phyloP scores from a whole-genome alignment of 2,329 filamentous ascomycete species.

The Colletotrichum gloeosporioides region DNA sequence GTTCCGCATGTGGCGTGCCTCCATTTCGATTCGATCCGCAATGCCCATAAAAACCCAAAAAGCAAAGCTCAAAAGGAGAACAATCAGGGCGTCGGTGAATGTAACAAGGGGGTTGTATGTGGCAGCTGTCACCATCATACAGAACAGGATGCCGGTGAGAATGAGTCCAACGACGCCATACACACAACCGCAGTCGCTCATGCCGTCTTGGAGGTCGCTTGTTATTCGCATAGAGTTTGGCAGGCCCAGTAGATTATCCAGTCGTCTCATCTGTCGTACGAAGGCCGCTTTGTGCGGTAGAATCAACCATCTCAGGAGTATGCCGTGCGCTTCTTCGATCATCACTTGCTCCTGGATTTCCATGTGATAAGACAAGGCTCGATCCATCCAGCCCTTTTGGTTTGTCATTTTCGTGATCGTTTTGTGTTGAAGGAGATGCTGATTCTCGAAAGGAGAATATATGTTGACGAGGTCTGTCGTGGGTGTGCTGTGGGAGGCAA shows the following conservation, averaged over 20 bases:
- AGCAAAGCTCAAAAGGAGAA: neutral
- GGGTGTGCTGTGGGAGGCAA: neutral
- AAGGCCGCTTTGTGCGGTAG: neutral
- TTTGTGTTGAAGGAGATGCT: neutral
- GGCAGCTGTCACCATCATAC: neutral
- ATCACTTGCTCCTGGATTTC: neutral
- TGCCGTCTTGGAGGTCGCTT: neutral
- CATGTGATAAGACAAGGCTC: neutral
- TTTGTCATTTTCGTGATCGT: neutral
- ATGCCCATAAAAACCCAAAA: neutral
- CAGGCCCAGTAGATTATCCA: neutral
- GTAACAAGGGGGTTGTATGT: neutral
- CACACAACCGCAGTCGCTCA: neutral
- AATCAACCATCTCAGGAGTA: neutral
- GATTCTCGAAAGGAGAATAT: neutral
- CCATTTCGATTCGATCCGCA: neutral
- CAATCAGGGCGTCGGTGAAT: neutral
- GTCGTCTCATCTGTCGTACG: neutral
- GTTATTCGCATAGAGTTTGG: neutral
- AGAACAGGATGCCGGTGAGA: neutral
- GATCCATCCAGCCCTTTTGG: neutral
- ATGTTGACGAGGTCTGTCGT: neutral
- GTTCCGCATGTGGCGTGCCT: neutral
- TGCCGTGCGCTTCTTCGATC: neutral
- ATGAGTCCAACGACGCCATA: neutral